Conservation (phyloP, 148 eudicot species). For the Cornus controversa region DNA sequence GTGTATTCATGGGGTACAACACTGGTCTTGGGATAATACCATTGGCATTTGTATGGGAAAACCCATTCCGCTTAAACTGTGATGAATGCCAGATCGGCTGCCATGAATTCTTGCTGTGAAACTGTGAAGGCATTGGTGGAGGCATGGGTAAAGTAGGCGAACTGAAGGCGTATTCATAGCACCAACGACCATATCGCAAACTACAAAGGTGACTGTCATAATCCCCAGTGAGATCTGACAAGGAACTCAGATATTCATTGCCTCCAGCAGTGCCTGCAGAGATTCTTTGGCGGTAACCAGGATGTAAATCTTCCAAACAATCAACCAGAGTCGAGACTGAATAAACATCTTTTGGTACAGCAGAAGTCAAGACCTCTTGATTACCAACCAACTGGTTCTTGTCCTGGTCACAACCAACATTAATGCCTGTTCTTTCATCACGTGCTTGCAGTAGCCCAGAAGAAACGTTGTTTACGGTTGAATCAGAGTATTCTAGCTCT, state of each 20-base stretch:
- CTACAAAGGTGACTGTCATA: slow-evolving; percentile 44
- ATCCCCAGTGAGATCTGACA: slow-evolving; percentile 72
- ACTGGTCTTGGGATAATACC: slow-evolving; percentile 48
- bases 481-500: slow-evolving; percentile 8
- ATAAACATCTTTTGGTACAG: slow-evolving; percentile 7
- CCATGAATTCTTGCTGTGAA: slow-evolving; percentile 47
- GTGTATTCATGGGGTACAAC: slow-evolving; percentile 37
- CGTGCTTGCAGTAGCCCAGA: background rate
- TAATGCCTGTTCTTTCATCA: background rate
- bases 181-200: slow-evolving; percentile 55
- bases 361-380: background rate
- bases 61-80: slow-evolving; percentile 46
- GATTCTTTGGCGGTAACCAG: slow-evolving; percentile 5
- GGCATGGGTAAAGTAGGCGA: slow-evolving; percentile 37
- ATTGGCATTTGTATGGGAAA: slow-evolving; percentile 44
- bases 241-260: slow-evolving; percentile 20
- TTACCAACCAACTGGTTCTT: background rate
- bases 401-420: background rate
- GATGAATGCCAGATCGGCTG: slow-evolving; percentile 34
- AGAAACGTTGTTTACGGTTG: slow-evolving; percentile 11
- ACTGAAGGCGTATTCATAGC: slow-evolving; percentile 36
- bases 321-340: slow-evolving; percentile 3
- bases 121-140: slow-evolving; percentile 27
- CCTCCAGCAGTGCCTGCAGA: background rate
- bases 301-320: background rate